Percentiles rank a stretch among this genome's conserved stretches.
Evolutionary conservation across 805 yeast genomes (phyloP).

Genomic region (Cyberlindnera maritima): DNA sequence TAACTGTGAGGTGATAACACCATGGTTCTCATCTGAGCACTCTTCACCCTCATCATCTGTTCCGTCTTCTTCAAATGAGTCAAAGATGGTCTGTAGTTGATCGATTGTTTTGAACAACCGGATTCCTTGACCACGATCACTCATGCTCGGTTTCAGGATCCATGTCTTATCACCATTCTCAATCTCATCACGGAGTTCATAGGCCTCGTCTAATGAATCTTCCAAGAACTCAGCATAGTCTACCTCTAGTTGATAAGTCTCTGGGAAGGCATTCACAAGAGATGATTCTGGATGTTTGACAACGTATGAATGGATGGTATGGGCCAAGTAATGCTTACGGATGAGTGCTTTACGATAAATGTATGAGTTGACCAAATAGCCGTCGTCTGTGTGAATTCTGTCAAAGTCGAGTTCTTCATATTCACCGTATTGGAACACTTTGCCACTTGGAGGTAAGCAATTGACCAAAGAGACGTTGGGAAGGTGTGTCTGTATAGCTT

Average conservation of each 20-base stretch:
- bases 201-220: conserved; percentile 88
- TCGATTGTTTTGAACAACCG: conserved; percentile 74
- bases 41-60: conserved; percentile 60
- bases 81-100: conserved; percentile 79
- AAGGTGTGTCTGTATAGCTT: conserved; percentile 30
- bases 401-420: conserved; percentile 88
- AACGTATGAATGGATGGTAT: conserved; percentile 69
- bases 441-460: conserved; percentile 18
- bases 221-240: conserved; percentile 96
- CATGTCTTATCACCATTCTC: conserved; percentile 61
- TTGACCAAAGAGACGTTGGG: conserved; percentile 32
- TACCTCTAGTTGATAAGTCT: conserved; percentile 74
- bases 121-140: conserved; percentile 96
- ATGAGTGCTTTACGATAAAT: conserved; percentile 88
- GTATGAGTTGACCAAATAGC: conserved; percentile 72
- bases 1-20: conserved; percentile 79
- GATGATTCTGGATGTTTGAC: conserved; percentile 74
- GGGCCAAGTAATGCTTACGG: conserved; percentile 85
- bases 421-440: conserved; percentile 77
- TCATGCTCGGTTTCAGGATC: conserved; percentile 96
- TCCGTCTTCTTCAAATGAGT: conserved; percentile 77
- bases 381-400: conserved; percentile 39
- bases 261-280: conserved; percentile 63
- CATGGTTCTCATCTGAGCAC: conserved; percentile 44
- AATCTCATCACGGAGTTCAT: conserved; percentile 80